Base-by-base conservation (phyloP, 345 rosid genomes). In the Trapa bicornis region DNA sequence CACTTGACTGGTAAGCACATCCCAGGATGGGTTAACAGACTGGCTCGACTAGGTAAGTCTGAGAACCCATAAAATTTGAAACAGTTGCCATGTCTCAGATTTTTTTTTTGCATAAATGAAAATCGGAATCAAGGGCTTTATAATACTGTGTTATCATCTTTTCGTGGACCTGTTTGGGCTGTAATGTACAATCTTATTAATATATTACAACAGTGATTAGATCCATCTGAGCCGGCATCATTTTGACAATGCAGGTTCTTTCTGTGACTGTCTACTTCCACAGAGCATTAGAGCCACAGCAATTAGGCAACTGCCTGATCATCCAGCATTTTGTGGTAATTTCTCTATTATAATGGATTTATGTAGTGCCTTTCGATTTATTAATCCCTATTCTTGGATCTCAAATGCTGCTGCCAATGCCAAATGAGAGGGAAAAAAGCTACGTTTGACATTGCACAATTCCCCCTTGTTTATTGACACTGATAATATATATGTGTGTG, bases 1-100 rank as follows among this genome's bases (percentile, higher is more conserved):
- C 84, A 66, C 75, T 79, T 94, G 53, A 87, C 89, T 3, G 96
- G 99, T 72, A 89, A 87, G 80, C 78, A 85, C 63, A 86, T 91
- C 72, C 99, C 99, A 17, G 96, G 96, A 77, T 94, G 96, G 97
- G 86, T 94, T 64, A 94, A 89, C 76, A 85, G 99, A 39, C 78
- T 94, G 69, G 99, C 99, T 67, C 81, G 86, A 61, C 66, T 87
- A 69, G 97, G 99, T 94, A 78, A 83, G 85, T 22, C 29, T 22
- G 29, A 22, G 29, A 22, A 22, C 29, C 29, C 29, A 0, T 22
- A 22, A 50, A 54, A n/a, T 22, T 54, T 29, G 33, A 29, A n/a
- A 29, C 22, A 29, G 6, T 41, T 8, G 43, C 7, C 43, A 41
- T 41, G 43, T 41, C 43, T 41, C 43, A 41, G 4, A 22, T 22